Base-by-base conservation (phyloP, 306 rosid genomes). In the Gynostemma pentaphyllum region DNA sequence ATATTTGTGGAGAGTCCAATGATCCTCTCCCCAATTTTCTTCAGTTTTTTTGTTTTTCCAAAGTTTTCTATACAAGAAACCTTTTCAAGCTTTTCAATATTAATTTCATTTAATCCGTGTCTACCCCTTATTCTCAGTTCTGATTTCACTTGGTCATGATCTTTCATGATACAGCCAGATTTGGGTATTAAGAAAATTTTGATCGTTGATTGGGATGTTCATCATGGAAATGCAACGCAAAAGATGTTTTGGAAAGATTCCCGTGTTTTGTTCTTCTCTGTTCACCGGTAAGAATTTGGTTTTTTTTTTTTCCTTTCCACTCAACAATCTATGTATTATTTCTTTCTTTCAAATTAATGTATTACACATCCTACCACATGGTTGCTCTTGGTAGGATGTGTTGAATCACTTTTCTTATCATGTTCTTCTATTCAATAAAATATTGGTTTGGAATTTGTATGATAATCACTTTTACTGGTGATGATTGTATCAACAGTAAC, bases 201-300 rank as follows among this genome's bases (percentile, higher is more conserved):
- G 70, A 82, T 92, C 16, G 99, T 92, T 75, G 99, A 92, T 75
- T 92, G 99, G 99, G 99, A 92, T 34, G 90, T 92, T 10, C 99
- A 92, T 81, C 99, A 92, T 66, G 99, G 99, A 57, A 92, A 92
- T 71, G 99, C 88, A 51, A 92, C 99, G 14, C 99, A 88, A 72
- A 92, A 92, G 75, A 79, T 75, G 90, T 92, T 92, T 68, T 88
- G 84, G 90, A 69, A 68, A 48, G 96, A 92, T 73, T 74, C 94
- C 66, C 95, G 82, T 29, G 96, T 88, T 71, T 66, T 92, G 45
- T 92, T 92, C 81, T 92, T 92, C 88, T 92, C 99, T 1, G 90
- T 92, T 76, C 99, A 92, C 77, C 87, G 99, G 99, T 54, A 15
- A 44, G 23, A 44, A 55, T 29, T 26, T 62, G 50, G 53, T 62